Evolutionary conservation across 2,329 filamentous ascomycete species (phyloP).

Genomic region (Rhinocladiella mackenziei): DNA sequence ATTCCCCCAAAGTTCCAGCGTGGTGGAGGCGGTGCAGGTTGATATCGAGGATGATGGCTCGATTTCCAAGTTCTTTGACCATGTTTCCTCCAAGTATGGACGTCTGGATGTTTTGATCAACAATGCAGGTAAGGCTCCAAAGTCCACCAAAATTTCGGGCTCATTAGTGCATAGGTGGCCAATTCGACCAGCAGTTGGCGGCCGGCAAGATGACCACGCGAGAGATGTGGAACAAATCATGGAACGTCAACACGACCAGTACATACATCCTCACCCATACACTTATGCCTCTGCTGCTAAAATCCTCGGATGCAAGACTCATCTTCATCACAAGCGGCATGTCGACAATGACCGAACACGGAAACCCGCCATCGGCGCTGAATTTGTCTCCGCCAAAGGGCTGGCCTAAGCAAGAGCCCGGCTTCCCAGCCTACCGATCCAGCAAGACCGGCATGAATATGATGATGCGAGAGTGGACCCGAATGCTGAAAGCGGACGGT

Average conservation of each 20-base stretch:
- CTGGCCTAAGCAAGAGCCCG: conserved; percentile 42
- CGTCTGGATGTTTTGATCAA: conserved; percentile 24
- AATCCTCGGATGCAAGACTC: conserved; percentile 45
- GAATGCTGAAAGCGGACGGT: conserved; percentile 46
- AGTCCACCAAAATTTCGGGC: neutral
- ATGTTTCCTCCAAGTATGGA: conserved; percentile 33
- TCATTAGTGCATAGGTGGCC: conserved; percentile 10
- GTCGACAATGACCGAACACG: conserved; percentile 35
- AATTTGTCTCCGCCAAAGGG: conserved; percentile 43
- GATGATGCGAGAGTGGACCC: conserved; percentile 47
- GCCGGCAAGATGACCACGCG: conserved; percentile 36
- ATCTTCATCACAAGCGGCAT: conserved; percentile 49
- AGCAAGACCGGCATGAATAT: conserved; percentile 48
- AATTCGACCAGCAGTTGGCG: conserved; percentile 34
- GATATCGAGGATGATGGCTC: conserved; percentile 54
- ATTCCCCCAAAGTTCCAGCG: conserved; percentile 39
- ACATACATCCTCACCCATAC: conserved; percentile 44
- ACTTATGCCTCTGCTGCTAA: conserved; percentile 52
- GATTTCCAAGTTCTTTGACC: conserved; percentile 46
- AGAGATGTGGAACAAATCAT: conserved; percentile 45
- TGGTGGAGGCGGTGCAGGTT: conserved; percentile 43
- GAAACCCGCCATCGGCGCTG: conserved; percentile 33
- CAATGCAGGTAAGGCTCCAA: conserved; percentile 20
- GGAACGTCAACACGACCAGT: conserved; percentile 51
- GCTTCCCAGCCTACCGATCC: conserved; percentile 38